Conservation (phyloP, 1,284 basidiomycete genomes). For the Fistulina hepatica region DNA sequence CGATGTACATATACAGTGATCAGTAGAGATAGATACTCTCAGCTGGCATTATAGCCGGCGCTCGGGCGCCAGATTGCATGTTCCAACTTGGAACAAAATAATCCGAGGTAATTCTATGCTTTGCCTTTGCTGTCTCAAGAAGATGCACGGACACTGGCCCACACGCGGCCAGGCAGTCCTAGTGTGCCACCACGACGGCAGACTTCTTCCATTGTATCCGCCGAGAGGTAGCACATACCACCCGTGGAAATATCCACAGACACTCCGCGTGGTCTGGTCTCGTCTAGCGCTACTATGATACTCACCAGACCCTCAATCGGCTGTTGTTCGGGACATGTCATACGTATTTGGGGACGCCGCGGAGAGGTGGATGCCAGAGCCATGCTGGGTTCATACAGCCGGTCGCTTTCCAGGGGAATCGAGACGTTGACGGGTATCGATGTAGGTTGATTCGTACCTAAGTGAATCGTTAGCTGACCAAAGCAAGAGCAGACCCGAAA, state of each 20-base stretch:
- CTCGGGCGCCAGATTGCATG: no score
- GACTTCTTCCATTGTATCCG: slow-evolving; percentile 37
- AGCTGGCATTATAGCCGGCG: no score
- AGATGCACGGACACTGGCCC: slow-evolving; percentile 26
- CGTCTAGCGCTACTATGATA: slow-evolving; percentile 42
- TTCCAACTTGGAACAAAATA: no score
- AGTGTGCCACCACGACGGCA: slow-evolving; percentile 39
- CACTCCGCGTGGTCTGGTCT: slow-evolving; percentile 38
- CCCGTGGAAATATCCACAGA: slow-evolving; percentile 39
- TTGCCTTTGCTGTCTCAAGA: slow-evolving; percentile 3
- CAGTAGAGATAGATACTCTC: no score
- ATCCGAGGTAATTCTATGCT: no score
- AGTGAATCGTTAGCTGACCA: slow-evolving; percentile 1
- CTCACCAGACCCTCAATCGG: slow-evolving; percentile 51
- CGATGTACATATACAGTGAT: no score
- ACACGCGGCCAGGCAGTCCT: slow-evolving; percentile 35
- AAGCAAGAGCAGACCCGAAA: background rate
- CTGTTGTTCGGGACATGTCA: slow-evolving; percentile 47
- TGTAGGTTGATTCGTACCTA: slow-evolving; percentile 40
- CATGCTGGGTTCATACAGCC: slow-evolving; percentile 33
- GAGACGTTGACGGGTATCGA: slow-evolving; percentile 54
- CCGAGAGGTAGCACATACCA: slow-evolving; percentile 41
- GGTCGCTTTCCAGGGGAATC: slow-evolving; percentile 28
- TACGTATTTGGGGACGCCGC: slow-evolving; percentile 33
- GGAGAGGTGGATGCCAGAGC: slow-evolving; percentile 25